Evolutionary conservation across 345 rosid genomes (phyloP).

Genomic region (Pugionium cornutum): DNA sequence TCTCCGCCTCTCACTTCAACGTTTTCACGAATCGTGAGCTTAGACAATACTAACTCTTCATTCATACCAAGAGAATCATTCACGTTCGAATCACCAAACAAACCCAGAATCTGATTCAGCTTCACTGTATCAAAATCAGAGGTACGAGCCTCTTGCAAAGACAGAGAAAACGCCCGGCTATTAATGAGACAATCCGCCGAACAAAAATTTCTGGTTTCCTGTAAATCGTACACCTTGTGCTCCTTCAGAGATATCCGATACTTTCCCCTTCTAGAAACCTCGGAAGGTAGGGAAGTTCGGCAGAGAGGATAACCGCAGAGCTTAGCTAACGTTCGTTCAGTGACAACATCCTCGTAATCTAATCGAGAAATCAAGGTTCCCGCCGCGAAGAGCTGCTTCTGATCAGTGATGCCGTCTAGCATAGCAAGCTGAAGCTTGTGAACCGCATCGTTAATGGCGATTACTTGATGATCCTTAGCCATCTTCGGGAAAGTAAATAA

Average conservation of each 20-base stretch:
- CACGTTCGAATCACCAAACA: slow-evolving; percentile 45
- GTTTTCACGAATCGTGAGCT: slow-evolving; percentile 62
- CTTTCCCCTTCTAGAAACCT: slow-evolving; percentile 55
- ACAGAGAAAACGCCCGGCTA: slow-evolving; percentile 54
- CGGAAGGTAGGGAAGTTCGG: slow-evolving; percentile 46
- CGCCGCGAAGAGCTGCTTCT: slow-evolving; percentile 63
- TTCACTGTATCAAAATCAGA: slow-evolving; percentile 46
- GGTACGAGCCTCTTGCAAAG: slow-evolving; percentile 59
- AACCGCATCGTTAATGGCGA: slow-evolving; percentile 55
- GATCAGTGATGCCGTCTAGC: slow-evolving; percentile 57
- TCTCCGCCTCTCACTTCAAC: slow-evolving; percentile 41
- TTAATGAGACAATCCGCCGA: slow-evolving; percentile 59
- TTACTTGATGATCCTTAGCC: slow-evolving; percentile 37
- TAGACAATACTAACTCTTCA: slow-evolving; percentile 52
- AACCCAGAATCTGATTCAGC: slow-evolving; percentile 49
- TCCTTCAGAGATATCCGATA: slow-evolving; percentile 70
- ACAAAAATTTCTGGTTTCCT: slow-evolving; percentile 65
- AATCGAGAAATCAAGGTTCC: slow-evolving; percentile 57
- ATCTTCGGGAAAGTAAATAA: slow-evolving; percentile 18
- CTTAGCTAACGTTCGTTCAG: slow-evolving; percentile 60
- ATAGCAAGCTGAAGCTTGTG: slow-evolving; percentile 62
- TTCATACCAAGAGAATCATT: slow-evolving; percentile 22
- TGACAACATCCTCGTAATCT: slow-evolving; percentile 75
- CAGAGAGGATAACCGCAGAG: slow-evolving; percentile 82
- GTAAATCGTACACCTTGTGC: slow-evolving; percentile 65